These are phyloP conservation scores for Ophiocordyceps camponoti-saundersi DNA, from an alignment of 2,329 filamentous ascomycete genomes.

Conservation along the genomic window DNA sequence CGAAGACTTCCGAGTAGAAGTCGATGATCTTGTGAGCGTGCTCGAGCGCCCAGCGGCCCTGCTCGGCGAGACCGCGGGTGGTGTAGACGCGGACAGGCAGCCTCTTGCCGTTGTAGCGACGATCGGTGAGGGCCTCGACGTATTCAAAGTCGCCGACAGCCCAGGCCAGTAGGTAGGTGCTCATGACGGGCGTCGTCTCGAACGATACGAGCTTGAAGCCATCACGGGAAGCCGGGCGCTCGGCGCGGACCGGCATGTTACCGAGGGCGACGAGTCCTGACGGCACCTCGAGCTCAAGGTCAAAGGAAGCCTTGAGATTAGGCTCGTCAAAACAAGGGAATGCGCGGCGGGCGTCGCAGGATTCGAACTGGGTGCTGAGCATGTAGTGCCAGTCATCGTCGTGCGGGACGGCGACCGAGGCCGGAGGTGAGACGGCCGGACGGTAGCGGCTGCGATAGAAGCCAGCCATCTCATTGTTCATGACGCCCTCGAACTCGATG, in stretches of 20 bases:
- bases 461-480: conserved; percentile 84
- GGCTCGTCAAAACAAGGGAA: conserved; percentile 99
- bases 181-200: conserved; percentile 77
- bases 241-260: conserved; percentile 83
- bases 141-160: conserved; percentile 95
- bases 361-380: conserved; percentile 95
- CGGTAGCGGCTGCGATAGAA: conserved; percentile 95
- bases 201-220: conserved; percentile 64
- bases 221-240: conserved; percentile 26
- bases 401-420: conserved; percentile 54
- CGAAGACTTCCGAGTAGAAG: conserved; percentile 90
- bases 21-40: conserved; percentile 90
- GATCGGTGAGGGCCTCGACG: conserved; percentile 76
- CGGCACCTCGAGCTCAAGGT: conserved; percentile 83
- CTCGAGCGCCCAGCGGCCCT: conserved; percentile 76
- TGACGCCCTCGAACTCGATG: conserved; percentile 61
- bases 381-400: conserved; percentile 54
- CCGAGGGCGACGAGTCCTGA: conserved; percentile 76
- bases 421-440: conserved; percentile 46
- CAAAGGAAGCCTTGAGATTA: conserved; percentile 90
- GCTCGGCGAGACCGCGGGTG: conserved; percentile 81
- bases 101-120: conserved; percentile 79
- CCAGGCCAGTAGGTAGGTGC: conserved; percentile 83
- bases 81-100: conserved; percentile 93
- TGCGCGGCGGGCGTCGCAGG: conserved; percentile 82